phyloP scores from a whole-genome alignment of 805 yeast species.

The Tanozyma kutaoensis region DNA sequence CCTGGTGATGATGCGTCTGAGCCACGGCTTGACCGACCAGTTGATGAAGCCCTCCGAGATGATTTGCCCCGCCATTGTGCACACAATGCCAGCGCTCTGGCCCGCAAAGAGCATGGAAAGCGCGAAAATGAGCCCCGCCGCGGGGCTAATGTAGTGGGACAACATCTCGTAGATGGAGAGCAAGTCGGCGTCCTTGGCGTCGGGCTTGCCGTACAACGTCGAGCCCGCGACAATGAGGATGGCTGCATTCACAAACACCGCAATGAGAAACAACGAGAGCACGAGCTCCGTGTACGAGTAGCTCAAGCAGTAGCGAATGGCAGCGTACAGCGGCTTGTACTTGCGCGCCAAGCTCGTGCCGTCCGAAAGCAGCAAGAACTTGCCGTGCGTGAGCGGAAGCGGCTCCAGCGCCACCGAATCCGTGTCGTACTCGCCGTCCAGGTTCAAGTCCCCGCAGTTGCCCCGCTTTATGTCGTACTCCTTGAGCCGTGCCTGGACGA shows the following conservation, averaged over 20 bases:
- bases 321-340: constrained; percentile 27
- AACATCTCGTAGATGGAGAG: constrained; percentile 31
- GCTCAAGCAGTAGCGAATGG: constrained; percentile 26
- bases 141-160: constrained; percentile 28
- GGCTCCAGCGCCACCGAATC: constrained; percentile 2
- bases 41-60: constrained; percentile 31
- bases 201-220: constrained; percentile 27
- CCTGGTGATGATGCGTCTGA: constrained; percentile 27
- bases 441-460: constrained; percentile 1
- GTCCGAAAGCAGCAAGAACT: constrained; percentile 14
- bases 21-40: constrained; percentile 31
- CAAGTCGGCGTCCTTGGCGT: constrained; percentile 32
- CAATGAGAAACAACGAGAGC: constrained; percentile 26
- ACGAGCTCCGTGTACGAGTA: constrained; percentile 27
- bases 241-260: constrained; percentile 31
- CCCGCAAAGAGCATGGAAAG: constrained; percentile 33
- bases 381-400: constrained; percentile 7
- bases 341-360: constrained; percentile 14
- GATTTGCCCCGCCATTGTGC: constrained; percentile 37
- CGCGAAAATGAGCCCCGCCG: constrained; percentile 31
- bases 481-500: constrained; percentile 29
- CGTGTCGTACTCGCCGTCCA: constrained; percentile 1
- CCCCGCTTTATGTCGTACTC: constrained; percentile 26
- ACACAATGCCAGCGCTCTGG: constrained; percentile 34
- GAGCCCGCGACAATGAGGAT: constrained; percentile 32